Conservation (phyloP, 164 flowering plant genomes). For the Tetrastigma voinierianum region DNA sequence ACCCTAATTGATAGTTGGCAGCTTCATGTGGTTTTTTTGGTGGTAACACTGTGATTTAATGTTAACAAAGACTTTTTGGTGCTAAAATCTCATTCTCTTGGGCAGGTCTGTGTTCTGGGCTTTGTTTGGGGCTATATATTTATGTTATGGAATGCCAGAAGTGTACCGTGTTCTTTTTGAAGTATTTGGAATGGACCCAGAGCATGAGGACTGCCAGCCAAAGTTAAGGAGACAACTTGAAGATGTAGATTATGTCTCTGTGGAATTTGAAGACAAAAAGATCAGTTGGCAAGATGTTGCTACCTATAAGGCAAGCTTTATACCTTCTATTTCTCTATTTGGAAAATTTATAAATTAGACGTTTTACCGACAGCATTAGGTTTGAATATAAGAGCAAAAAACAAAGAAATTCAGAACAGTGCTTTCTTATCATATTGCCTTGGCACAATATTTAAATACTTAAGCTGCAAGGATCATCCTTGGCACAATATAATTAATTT, state of each 20-base stretch:
- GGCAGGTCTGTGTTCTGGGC: slow-evolving; percentile 97
- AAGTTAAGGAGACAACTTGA: slow-evolving; percentile 88
- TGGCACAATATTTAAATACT: too few species aligned
- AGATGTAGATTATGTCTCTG: slow-evolving; percentile 95
- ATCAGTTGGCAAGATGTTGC: slow-evolving; percentile 94
- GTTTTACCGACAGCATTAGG: too few species aligned
- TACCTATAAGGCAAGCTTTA: slow-evolving; percentile 59
- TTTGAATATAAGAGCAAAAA: too few species aligned
- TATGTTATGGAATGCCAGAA: slow-evolving; percentile 98
- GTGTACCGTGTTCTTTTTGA: slow-evolving; percentile 98
- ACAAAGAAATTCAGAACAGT: too few species aligned
- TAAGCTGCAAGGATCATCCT: too few species aligned
- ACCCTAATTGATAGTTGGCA: too few species aligned
- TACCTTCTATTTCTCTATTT: neutral
- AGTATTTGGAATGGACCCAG: slow-evolving; percentile 98
- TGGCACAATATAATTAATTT: too few species aligned
- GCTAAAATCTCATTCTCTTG: slow-evolving; percentile 8
- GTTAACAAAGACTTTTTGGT: neutral
- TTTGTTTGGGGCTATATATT: slow-evolving; percentile 90
- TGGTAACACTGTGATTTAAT: neutral
- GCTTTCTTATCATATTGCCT: too few species aligned
- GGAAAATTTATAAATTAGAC: too few species aligned
- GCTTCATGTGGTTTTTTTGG: neutral
- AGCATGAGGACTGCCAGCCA: slow-evolving; percentile 94
- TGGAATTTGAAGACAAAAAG: slow-evolving; percentile 84